phyloP scores from a whole-genome alignment of 116 monocot species.

The Papilionanthe hybrid region DNA sequence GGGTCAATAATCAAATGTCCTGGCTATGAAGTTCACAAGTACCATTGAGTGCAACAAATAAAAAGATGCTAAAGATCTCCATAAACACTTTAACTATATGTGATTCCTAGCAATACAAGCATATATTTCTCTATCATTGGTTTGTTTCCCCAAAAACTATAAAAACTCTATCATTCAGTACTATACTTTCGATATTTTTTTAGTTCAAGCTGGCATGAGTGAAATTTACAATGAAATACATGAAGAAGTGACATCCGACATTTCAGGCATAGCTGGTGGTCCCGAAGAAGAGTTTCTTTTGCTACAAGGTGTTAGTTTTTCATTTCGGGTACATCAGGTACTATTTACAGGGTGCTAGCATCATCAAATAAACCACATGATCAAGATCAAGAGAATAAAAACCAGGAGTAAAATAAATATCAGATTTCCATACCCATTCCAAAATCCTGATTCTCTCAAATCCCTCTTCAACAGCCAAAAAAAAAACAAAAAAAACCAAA shows the following conservation, averaged over 20 bases:
- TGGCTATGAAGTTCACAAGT: too few species aligned
- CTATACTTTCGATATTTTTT: not conserved
- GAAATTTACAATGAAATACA: constrained; percentile 86
- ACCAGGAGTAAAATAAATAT: too few species aligned
- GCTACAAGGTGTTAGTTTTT: constrained; percentile 89
- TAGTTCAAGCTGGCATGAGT: constrained; percentile 95
- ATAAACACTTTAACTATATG: not conserved
- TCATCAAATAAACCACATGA: too few species aligned
- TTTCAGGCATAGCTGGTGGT: constrained; percentile 46
- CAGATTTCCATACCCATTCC: too few species aligned
- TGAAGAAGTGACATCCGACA: constrained; percentile 76
- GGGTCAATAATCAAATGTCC: too few species aligned
- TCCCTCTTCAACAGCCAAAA: too few species aligned
- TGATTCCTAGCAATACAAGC: not conserved
- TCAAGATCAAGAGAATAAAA: too few species aligned
- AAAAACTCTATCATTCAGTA: not conserved
- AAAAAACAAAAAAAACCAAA: too few species aligned
- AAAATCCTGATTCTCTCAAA: too few species aligned
- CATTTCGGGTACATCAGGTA: constrained; percentile 98
- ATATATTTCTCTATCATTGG: not conserved
- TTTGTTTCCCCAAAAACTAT: not conserved
- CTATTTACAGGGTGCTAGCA: too few species aligned
- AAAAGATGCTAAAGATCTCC: too few species aligned
- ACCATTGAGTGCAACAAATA: too few species aligned
- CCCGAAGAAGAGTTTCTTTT: constrained; percentile 88